A percentile compares a stretch with the other conserved stretches of the same genome.
Conservation (phyloP, 495 filamentous ascomycete species). For the Trichocladium antarcticum region DNA sequence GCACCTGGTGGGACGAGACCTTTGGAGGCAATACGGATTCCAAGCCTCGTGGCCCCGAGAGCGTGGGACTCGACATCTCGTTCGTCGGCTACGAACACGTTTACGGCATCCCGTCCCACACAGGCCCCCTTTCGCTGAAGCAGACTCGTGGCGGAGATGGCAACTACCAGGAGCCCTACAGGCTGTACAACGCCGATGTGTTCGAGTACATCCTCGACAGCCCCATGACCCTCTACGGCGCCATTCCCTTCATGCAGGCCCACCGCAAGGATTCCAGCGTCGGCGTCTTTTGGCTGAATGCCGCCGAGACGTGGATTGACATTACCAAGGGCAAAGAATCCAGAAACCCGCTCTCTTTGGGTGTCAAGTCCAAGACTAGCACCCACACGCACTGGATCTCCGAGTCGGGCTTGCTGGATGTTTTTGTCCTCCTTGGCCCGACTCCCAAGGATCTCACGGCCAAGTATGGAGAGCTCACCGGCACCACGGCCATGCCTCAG, state of each 20-base stretch:
- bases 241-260: slow-evolving; percentile 95
- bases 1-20: slow-evolving; percentile 93
- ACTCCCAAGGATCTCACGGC: slow-evolving; percentile 68
- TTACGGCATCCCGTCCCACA: slow-evolving; percentile 90
- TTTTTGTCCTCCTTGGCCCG: slow-evolving; percentile 90
- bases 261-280: slow-evolving; percentile 88
- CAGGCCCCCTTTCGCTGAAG: slow-evolving; percentile 75
- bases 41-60: slow-evolving; percentile 82
- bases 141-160: slow-evolving; percentile 80
- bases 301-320: slow-evolving; percentile 95
- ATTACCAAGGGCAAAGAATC: slow-evolving; percentile 70
- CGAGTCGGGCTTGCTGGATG: slow-evolving; percentile 75
- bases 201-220: slow-evolving; percentile 96
- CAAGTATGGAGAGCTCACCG: slow-evolving; percentile 82
- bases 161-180: slow-evolving; percentile 83
- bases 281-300: slow-evolving; percentile 97
- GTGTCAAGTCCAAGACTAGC: slow-evolving; percentile 52
- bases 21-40: slow-evolving; percentile 91
- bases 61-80: slow-evolving; percentile 77
- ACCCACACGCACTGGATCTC: slow-evolving; percentile 97
- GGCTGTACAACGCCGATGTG: slow-evolving; percentile 90
- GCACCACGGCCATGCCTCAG: slow-evolving; percentile 82
- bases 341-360: slow-evolving; percentile 66
- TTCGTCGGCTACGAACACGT: slow-evolving; percentile 89
- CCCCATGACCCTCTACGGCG: slow-evolving; percentile 95